Conservation (phyloP, 768 basidiomycete genomes). For the Naematelia encephala region DNA sequence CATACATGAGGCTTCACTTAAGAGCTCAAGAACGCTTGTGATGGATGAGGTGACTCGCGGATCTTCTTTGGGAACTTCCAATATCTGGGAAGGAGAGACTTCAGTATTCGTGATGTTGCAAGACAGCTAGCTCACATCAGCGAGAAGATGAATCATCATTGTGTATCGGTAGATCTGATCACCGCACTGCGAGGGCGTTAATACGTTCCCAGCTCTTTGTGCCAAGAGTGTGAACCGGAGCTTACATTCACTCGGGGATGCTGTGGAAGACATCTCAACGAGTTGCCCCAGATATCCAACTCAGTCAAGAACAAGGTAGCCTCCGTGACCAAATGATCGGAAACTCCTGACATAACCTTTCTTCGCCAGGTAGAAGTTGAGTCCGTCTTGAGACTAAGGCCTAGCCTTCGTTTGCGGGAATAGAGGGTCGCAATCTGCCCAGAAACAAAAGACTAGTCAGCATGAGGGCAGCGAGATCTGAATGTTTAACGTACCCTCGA, state of each 20-base stretch:
- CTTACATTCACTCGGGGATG: slow-evolving; percentile 30
- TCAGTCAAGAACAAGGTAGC: slow-evolving; percentile 29
- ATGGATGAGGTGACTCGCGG: slow-evolving; percentile 24
- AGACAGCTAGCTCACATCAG: slow-evolving; percentile 18
- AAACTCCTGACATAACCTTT: slow-evolving; percentile 26
- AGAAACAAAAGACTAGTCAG: neutral
- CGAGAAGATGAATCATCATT: slow-evolving; percentile 24
- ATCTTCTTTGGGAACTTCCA: slow-evolving; percentile 25
- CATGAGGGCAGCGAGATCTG: neutral
- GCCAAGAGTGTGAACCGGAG: neutral
- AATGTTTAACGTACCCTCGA: neutral
- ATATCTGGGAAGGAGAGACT: slow-evolving; percentile 11
- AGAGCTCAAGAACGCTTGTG: slow-evolving; percentile 34
- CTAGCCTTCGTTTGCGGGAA: slow-evolving; percentile 30
- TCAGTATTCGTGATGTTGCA: neutral
- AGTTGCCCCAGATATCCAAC: slow-evolving; percentile 39
- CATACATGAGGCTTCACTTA: slow-evolving; percentile 37
- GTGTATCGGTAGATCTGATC: slow-evolving; percentile 40
- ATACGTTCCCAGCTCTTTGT: neutral
- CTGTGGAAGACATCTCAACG: slow-evolving; percentile 22
- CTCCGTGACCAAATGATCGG: slow-evolving; percentile 25
- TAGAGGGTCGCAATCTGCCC: slow-evolving; percentile 27
- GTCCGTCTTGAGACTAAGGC: slow-evolving; percentile 15
- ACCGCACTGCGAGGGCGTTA: slow-evolving; percentile 16
- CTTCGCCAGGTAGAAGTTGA: neutral